Evolutionary conservation across 2,329 filamentous ascomycete genomes (phyloP), one percentile per base, ranked within the genome.

Genomic region (Penicillium sp.): DNA sequence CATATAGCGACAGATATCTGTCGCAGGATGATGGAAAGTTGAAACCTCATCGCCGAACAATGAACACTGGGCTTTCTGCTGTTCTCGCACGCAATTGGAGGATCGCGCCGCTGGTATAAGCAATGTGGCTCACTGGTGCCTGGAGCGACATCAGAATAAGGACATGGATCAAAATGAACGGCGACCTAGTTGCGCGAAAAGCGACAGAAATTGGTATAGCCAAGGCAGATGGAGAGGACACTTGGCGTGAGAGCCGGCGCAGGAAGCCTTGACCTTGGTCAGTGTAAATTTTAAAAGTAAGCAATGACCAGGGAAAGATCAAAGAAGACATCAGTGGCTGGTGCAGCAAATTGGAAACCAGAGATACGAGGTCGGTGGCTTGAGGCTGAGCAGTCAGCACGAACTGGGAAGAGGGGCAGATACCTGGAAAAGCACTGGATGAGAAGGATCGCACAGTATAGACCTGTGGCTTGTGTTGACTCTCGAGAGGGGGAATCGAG

Each of bases 391-490:
- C 42, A 43, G 35, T 11, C 11, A 31, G 36, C 3, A 14, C 19
- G 6, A 13, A 50, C 33, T 25, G 10, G 42, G 28, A 7, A 46
- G 34, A 29, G 42, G 28, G 7, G 44, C 34, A 29, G 44, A n/a
- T n/a, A n/a, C n/a, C 3, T 34, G 28, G 14, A 41, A 28, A 48
- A n/a, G 18, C 25, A 31, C 8, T 30, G 39, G 38, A 19, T 16
- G 25, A 31, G 31, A 29, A 27, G 10, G 18, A 10, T 22, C 14
- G 31, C 18, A 27, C 16, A 42, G 28, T 4, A 14, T 27, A 22
- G 19, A 22, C 19, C 19, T 51, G 49, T 57, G 58, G 58, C 58
- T 58, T 52, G 54, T 27, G 47, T 53, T 50, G 49, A 41, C n/a
- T n/a, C n/a, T n/a, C n/a, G n/a, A 45, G 27, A 18, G 31, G 38